These are phyloP conservation scores for Amphicarpaea edgeworthii DNA, from an alignment of 306 rosid genomes.

Conservation along the genomic window DNA sequence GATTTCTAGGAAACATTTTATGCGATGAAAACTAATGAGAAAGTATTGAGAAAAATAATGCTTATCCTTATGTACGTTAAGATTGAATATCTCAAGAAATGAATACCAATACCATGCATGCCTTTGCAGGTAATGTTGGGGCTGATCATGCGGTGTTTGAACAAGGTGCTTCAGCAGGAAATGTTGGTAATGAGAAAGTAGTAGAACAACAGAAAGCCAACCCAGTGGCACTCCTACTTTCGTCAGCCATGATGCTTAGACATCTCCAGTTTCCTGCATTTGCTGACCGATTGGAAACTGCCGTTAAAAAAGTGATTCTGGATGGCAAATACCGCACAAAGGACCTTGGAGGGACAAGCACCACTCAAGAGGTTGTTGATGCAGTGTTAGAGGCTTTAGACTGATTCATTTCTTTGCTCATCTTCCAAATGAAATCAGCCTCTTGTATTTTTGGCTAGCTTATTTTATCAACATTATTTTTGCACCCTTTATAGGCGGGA, in stretches of 20 bases:
- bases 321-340: slow-evolving; percentile 80
- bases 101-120: slow-evolving; percentile 19
- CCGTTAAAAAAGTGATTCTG: slow-evolving; percentile 72
- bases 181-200: slow-evolving; percentile 73
- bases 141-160: slow-evolving; percentile 90
- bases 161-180: slow-evolving; percentile 99
- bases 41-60: too few species aligned
- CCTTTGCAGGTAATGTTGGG: slow-evolving; percentile 85
- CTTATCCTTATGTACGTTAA: too few species aligned
- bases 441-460: slow-evolving; percentile 31
- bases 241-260: slow-evolving; percentile 97
- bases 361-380: slow-evolving; percentile 85
- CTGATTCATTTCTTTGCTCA: slow-evolving; percentile 48
- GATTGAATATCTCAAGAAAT: slow-evolving; percentile 5
- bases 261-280: slow-evolving; percentile 95
- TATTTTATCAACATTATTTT: slow-evolving; percentile 12
- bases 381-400: slow-evolving; percentile 74
- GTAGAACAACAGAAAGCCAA: slow-evolving; percentile 77
- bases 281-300: slow-evolving; percentile 87
- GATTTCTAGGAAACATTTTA: not conserved
- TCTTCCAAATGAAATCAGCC: slow-evolving; percentile 28
- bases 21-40: slow-evolving; percentile 24
- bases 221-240: slow-evolving; percentile 91
- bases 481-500: slow-evolving; percentile 31
- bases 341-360: slow-evolving; percentile 88